Conservation (phyloP, 2,329 filamentous ascomycete genomes). For the Trichoderma semiorbis region DNA sequence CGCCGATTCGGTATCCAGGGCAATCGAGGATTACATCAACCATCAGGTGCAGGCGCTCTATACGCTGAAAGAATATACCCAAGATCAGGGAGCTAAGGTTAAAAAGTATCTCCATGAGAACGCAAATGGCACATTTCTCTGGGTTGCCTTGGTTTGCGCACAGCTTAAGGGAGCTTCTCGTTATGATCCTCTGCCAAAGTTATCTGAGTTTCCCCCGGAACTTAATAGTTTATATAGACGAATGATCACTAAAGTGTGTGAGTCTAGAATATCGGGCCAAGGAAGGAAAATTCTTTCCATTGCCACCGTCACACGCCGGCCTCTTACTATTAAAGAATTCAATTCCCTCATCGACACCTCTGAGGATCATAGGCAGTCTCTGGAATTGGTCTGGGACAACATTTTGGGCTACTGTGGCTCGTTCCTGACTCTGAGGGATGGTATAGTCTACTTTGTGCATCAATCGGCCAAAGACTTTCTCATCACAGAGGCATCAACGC, state of each 20-base stretch:
- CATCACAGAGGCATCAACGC: background rate
- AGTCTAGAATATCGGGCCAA: background rate
- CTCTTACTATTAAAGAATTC: background rate
- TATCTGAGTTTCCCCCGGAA: background rate
- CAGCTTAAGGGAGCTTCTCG: background rate
- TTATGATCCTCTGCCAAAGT: background rate
- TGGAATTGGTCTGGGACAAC: background rate
- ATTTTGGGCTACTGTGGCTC: background rate
- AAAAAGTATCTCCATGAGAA: background rate
- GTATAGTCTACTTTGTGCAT: background rate
- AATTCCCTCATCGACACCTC: background rate
- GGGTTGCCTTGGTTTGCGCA: background rate
- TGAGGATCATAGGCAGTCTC: background rate
- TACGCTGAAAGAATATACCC: background rate
- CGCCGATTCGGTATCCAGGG: background rate
- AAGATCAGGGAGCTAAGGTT: background rate
- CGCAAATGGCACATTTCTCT: background rate
- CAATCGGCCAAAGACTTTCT: background rate
- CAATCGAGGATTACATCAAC: background rate
- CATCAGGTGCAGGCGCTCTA: background rate
- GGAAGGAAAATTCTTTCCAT: background rate
- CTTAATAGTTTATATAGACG: background rate
- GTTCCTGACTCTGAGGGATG: background rate
- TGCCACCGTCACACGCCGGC: background rate
- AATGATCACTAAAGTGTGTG: background rate